Conservation (phyloP, 306 rosid genomes). For the Lablab purpureus region DNA sequence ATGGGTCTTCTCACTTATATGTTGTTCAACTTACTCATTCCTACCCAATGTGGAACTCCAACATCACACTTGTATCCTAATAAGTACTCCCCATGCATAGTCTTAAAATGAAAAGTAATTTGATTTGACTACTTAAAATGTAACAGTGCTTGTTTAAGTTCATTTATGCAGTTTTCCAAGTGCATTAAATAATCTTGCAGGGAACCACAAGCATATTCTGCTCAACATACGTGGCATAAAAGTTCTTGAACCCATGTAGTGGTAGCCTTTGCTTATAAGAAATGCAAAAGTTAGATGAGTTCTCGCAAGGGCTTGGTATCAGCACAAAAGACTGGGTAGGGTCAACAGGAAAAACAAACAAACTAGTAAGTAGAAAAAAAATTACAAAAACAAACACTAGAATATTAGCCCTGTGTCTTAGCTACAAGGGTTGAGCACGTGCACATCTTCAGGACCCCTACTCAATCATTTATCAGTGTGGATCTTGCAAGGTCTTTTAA, state of each 20-base stretch:
- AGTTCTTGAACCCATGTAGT: background rate
- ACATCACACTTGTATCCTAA: no score
- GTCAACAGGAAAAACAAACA: background rate
- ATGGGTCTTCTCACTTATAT: no score
- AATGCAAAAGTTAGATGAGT: constrained; percentile 49
- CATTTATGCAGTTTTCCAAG: background rate
- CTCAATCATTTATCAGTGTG: constrained; percentile 40
- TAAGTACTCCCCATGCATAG: background rate
- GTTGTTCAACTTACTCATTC: no score
- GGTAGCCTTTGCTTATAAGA: constrained; percentile 13
- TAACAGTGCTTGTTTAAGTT: background rate
- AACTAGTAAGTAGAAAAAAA: background rate
- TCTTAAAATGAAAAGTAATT: background rate
- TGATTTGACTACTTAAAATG: background rate
- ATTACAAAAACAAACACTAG: background rate
- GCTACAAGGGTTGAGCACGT: constrained; percentile 50
- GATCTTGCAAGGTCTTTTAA: constrained; percentile 43
- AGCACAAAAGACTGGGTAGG: constrained; percentile 1
- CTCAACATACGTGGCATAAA: constrained; percentile 12
- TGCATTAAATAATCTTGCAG: background rate
- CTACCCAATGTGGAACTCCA: no score
- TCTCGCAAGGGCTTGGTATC: constrained; percentile 46
- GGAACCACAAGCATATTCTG: constrained; percentile 8
- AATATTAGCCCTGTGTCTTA: background rate
- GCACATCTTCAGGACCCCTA: constrained; percentile 45